Evolutionary conservation across 1,284 basidiomycete species (phyloP).

Genomic region (Agaricales sp.): DNA sequence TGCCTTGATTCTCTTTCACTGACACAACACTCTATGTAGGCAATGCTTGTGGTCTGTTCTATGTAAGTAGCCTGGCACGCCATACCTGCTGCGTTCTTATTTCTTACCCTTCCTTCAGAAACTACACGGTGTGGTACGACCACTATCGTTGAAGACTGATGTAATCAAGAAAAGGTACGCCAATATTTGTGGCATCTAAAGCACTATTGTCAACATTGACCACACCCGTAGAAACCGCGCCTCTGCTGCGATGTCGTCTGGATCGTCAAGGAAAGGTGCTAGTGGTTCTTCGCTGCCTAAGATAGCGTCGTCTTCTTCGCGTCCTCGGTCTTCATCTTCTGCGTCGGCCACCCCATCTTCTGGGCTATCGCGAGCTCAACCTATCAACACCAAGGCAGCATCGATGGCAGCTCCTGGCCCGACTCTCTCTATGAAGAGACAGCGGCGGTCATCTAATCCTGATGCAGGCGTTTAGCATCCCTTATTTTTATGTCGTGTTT

Average conservation of each 20-base stretch:
- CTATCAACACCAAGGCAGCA: background rate
- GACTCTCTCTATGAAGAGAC: constrained; percentile 57
- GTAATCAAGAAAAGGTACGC: constrained; percentile 93
- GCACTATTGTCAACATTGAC: no score
- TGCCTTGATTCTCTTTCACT: no score
- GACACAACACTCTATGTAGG: constrained; percentile 30
- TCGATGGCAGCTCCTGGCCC: constrained; percentile 17
- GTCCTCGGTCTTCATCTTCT: constrained; percentile 39
- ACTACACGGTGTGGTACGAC: constrained; percentile 90
- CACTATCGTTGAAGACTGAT: constrained; percentile 91
- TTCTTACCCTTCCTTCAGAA: constrained; percentile 42
- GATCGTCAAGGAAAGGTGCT: constrained; percentile 55
- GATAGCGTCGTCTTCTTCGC: constrained; percentile 54
- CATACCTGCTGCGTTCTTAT: constrained; percentile 7
- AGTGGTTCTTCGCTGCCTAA: constrained; percentile 50
- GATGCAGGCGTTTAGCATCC: constrained; percentile 11
- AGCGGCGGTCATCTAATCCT: constrained; percentile 58
- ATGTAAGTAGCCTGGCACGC: constrained; percentile 41
- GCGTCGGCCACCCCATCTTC: no score
- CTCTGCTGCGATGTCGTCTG: constrained; percentile 51
- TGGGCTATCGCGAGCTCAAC: background rate
- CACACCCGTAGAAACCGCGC: constrained; percentile 53
- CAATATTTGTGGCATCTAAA: no score
- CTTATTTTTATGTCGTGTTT: constrained; percentile 10
- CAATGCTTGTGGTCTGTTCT: constrained; percentile 87